Percentiles rank a stretch among this genome's conserved stretches.
These are phyloP conservation scores for Cercospora sesami DNA, from an alignment of 2,329 filamentous ascomycete species.

Conservation along the genomic window DNA sequence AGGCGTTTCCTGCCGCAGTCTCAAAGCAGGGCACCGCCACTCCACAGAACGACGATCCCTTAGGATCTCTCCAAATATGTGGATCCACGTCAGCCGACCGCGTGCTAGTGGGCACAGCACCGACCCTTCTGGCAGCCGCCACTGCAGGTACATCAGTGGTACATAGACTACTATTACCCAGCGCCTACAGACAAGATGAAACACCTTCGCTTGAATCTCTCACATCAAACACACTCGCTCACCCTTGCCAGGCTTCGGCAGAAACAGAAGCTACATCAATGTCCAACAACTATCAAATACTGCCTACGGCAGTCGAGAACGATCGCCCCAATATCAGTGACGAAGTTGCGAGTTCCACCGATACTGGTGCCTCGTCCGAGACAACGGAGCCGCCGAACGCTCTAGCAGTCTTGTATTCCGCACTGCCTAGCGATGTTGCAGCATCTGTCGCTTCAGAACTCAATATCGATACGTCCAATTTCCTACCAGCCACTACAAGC, in stretches of 20 bases:
- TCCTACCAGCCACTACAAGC: constrained; percentile 4
- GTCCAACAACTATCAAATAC: constrained; percentile 7
- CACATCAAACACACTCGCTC: background rate
- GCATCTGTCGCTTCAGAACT: constrained; percentile 15
- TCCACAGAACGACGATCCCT: constrained; percentile 12
- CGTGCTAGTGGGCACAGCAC: constrained; percentile 10
- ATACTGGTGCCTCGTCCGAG: background rate
- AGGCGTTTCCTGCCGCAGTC: background rate
- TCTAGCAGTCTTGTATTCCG: constrained; percentile 14
- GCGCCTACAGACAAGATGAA: constrained; percentile 13
- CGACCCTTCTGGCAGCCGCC: constrained; percentile 18
- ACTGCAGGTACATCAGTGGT: constrained; percentile 20
- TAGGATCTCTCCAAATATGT: background rate
- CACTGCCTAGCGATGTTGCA: constrained; percentile 17
- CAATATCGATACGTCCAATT: constrained; percentile 9
- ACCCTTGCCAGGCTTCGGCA: constrained; percentile 1
- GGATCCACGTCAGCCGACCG: constrained; percentile 21
- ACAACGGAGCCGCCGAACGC: constrained; percentile 16
- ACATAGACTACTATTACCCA: constrained; percentile 11
- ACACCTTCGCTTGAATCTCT: background rate
- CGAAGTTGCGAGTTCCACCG: background rate
- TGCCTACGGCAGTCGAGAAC: background rate
- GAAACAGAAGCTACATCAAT: background rate
- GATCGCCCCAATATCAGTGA: background rate
- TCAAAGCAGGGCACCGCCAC: constrained; percentile 13